Evolutionary conservation across 352 stramenopile genomes (phyloP), one percentile per base, ranked within the genome.

Genomic region (Pythium monospermum): DNA sequence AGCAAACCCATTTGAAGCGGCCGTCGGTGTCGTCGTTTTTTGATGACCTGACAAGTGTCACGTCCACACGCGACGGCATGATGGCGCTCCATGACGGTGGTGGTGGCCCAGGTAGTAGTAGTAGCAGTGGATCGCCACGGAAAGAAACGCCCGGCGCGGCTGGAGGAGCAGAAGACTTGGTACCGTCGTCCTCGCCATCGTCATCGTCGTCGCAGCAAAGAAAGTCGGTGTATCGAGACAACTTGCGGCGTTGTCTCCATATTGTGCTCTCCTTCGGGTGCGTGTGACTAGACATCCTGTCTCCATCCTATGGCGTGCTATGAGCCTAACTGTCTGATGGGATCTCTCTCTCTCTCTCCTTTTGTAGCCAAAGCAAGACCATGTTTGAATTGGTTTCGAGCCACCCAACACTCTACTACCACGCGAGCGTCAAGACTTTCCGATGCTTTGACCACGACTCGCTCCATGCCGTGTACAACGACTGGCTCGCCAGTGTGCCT

Each of bases 241-340:
- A 82, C 32, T 54, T 89, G 18, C 61, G 66, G 12, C 64, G 62
- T 3, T 84, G 70, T 38, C 48, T 89, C 15, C 81, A 79, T 39
- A 33, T 89, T 13, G 66, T 68, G 22, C 41, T 87, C 0, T 85
- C 75, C 10, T 69, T 83, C 25, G 49, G 71, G 75, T 84, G 51
- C 10, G 66, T 64, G 27, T 26, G 2, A 16, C 4, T 39, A 4
- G 21, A 3, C 25, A 13, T 37, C 26, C 3, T 30, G 43, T 5
- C 25, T 12, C n/a, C 16, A n/a, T 31, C 19, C n/a, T n/a, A n/a
- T n/a, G n/a, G n/a, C n/a, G n/a, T n/a, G n/a, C n/a, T n/a, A 46
- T 13, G 39, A 2, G 6, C 23, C 26, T 30, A 26, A 48, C 16
- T 48, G 2, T 6, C 25, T 48, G 41, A 12, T 35, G 3, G 4